Base-by-base conservation (phyloP, 768 basidiomycete genomes). In the Chalciporus sphaerocephalus region DNA sequence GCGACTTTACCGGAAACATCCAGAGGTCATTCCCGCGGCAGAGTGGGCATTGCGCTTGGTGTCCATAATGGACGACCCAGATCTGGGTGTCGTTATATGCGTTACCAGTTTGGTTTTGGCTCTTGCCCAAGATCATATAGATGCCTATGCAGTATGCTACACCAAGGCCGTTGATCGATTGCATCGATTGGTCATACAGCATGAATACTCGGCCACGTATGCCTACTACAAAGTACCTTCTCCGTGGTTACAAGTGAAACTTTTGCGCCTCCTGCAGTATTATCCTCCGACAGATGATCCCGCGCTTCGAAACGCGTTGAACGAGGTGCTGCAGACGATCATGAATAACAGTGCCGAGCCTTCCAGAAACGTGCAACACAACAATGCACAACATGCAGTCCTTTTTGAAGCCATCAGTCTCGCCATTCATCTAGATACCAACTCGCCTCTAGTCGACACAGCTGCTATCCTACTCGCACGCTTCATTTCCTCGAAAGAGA, bases 301-400 rank as follows among this genome's bases (percentile, higher is more conserved):
- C 0, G 82, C 89, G 6, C 73, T 95, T 50, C 79, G 82, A 18
- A 75, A 77, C 18, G 81, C 86, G 24, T 69, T 99, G 36, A 81
- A 90, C 51, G 76, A 87, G 51, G 87, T 96, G 9, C 71, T 99
- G 43, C 85, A 92, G 58, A 86, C 86, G 6, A 83, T 92, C 61
- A 92, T 98, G 80, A 87, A 86, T 56, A 93, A 86, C 58, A 83
- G 87, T 57, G 85, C 91, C 8, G 94, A 96, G 59, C 87, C 87
- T 8, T 85, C 92, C 10, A 78, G 89, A 53, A 97, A 98, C 55
- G 89, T 97, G 11, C 96, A 99, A 62, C 96, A 99, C 60, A 97
- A 95, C 65, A 99, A 99, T 57, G 96, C 95, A 9, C 95, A 96
- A 60, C 92, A 98, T 60, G 89, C 96, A 1, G 83, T 99, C n/a